Evolutionary conservation across 441 rosid species (phyloP), one percentile per base, ranked within the genome.

Genomic region (Gossypium lobatum): DNA sequence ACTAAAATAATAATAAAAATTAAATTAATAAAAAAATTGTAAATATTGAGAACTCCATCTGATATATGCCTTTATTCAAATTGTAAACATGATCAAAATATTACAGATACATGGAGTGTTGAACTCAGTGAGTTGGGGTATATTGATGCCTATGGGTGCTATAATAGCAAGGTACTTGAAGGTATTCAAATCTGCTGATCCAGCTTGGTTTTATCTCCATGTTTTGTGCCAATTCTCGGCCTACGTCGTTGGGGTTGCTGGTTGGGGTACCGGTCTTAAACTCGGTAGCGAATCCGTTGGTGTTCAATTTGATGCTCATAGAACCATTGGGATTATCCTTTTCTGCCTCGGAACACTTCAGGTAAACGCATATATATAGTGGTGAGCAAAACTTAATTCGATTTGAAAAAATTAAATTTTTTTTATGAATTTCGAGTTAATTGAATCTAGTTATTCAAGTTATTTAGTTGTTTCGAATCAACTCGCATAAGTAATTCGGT

Each of bases 171-270:
- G 97, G 74, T 91, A 91, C 78, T 75, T 92, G 85, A 91, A 85
- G 87, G 93, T 83, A 21, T 83, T 88, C 68, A 83, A 85, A 80
- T 85, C 95, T 20, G 92, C 95, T 8, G 88, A 80, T 63, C 89
- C 98, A 2, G 84, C 90, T 26, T 92, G 98, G 97, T 92, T 94
- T 80, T 89, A 94, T 78, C 76, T 94, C 11, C 97, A 94, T 11
- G 82, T 80, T 16, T 52, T 76, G 13, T 91, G 91, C 81, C 98
- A 92, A 79, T 71, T 83, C 57, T 81, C 86, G 1, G 97, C 93
- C 46, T 92, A 94, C 55, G 79, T 83, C 3, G 67, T 89, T 0
- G 96, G 97, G 1, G 95, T 92, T 1, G 88, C 93, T 2, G 96
- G 97, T 25, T 92, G 95, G 95, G 96, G 82, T 3, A 89, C 91